Evolutionary conservation across 331 rosid genomes (phyloP).

Genomic region (Arachis monticola): DNA sequence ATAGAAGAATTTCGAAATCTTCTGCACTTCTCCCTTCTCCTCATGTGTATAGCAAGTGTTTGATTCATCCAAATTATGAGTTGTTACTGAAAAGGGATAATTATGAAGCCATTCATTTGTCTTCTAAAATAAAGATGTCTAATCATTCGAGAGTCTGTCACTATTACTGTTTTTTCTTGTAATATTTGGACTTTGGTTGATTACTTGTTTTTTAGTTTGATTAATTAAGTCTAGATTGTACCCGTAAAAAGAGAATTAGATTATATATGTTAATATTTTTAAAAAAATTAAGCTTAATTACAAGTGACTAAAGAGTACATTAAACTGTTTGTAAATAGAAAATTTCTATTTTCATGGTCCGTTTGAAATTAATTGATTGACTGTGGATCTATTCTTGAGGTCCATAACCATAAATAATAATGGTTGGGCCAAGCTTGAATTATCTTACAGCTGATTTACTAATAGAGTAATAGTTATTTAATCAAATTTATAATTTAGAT

Average conservation of each 20-base stretch:
- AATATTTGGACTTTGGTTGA: not conserved
- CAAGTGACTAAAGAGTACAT: no score
- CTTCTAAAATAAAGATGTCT: not conserved
- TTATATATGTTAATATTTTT: no score
- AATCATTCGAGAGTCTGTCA: not conserved
- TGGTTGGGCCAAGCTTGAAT: not conserved
- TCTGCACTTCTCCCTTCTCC: not conserved
- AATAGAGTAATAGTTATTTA: no score
- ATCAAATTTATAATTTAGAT: no score
- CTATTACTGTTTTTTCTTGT: not conserved
- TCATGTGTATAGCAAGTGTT: not conserved
- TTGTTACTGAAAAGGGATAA: not conserved
- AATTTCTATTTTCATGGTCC: not conserved
- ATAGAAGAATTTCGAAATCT: not conserved
- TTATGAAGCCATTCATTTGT: not conserved
- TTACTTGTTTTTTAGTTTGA: not conserved
- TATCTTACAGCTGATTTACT: no score
- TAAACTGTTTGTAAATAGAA: not conserved
- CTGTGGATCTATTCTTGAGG: not conserved
- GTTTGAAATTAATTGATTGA: not conserved
- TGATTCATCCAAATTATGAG: not conserved
- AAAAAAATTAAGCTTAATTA: not conserved
- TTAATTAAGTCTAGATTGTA: no score
- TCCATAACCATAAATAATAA: not conserved
- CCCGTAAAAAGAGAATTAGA: no score